phyloP scores from a whole-genome alignment of 1,284 basidiomycete genomes.

The Naganishia albida region DNA sequence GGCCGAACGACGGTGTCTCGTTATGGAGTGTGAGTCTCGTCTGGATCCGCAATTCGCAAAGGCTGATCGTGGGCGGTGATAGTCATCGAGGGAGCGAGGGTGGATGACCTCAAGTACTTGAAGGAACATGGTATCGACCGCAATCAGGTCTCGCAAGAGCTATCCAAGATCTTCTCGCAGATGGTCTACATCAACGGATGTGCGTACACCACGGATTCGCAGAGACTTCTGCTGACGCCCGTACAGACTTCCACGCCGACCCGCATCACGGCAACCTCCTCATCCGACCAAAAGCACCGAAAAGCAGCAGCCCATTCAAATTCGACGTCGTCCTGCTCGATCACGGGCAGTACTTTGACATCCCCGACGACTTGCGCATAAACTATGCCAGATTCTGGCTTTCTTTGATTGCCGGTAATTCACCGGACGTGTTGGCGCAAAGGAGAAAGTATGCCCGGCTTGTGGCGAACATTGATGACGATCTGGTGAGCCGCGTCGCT shows the following conservation, averaged over 20 bases:
- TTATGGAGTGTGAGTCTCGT: slow-evolving; percentile 73
- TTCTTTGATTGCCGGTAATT: slow-evolving; percentile 72
- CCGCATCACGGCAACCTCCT: slow-evolving; percentile 74
- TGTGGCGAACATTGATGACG: slow-evolving; percentile 84
- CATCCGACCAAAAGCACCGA: slow-evolving; percentile 69
- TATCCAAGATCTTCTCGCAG: slow-evolving; percentile 84
- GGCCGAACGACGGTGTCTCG: slow-evolving; percentile 80
- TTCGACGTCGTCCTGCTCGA: slow-evolving; percentile 92
- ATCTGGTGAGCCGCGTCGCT: slow-evolving; percentile 62
- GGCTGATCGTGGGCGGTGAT: slow-evolving; percentile 31
- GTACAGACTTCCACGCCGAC: slow-evolving; percentile 51
- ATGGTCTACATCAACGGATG: slow-evolving; percentile 97
- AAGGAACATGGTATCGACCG: slow-evolving; percentile 83
- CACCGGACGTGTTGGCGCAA: slow-evolving; percentile 64
- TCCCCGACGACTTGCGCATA: slow-evolving; percentile 70
- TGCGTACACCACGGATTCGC: slow-evolving; percentile 31
- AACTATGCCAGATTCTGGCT: slow-evolving; percentile 72
- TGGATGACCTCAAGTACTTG: slow-evolving; percentile 86
- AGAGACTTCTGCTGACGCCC: slow-evolving; percentile 36
- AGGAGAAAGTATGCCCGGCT: slow-evolving; percentile 80
- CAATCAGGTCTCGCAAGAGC: slow-evolving; percentile 87
- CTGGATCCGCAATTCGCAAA: slow-evolving; percentile 7
- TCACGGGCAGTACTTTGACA: slow-evolving; percentile 84
- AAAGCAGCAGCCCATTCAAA: slow-evolving; percentile 78
- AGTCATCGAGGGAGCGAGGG: slow-evolving; percentile 74